Conservation (phyloP, 129 eudicot genomes). For the Saposhnikovia divaricata region DNA sequence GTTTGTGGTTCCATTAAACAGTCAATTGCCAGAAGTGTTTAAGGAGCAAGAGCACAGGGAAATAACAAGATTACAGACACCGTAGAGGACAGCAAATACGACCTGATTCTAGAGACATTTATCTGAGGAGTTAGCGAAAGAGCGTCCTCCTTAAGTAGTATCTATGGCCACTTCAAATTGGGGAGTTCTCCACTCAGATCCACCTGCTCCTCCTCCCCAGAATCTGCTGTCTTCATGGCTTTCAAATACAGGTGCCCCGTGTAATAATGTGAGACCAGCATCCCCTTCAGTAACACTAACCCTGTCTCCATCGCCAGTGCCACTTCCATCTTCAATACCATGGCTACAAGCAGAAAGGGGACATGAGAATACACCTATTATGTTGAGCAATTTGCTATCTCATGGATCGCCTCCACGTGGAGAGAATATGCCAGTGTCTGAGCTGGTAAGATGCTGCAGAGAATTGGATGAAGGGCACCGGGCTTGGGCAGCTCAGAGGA, state of each 20-base stretch:
- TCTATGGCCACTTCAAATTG: conserved; percentile 38
- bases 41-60: background rate
- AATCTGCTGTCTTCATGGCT: conserved; percentile 51
- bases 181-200: conserved; percentile 21
- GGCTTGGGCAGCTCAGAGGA: conserved; percentile 48
- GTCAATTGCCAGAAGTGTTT: background rate
- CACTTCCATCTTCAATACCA: conserved; percentile 24
- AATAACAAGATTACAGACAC: background rate
- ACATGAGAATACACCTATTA: conserved; percentile 11
- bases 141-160: background rate
- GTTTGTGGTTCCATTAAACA: background rate
- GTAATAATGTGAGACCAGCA: conserved; percentile 16
- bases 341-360: conserved; percentile 35
- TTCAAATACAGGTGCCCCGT: conserved; percentile 24
- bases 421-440: conserved; percentile 26
- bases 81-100: background rate
- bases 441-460: conserved; percentile 45
- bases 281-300: conserved; percentile 53
- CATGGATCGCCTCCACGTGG: conserved; percentile 18
- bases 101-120: background rate
- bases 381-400: conserved; percentile 17
- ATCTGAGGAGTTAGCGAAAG: background rate
- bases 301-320: conserved; percentile 35
- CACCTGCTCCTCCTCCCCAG: conserved; percentile 20
- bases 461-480: conserved; percentile 60